Evolutionary conservation across 1,284 basidiomycete species (phyloP), one percentile per base, ranked within the genome.

Genomic region (Austropuccinia psidii): DNA sequence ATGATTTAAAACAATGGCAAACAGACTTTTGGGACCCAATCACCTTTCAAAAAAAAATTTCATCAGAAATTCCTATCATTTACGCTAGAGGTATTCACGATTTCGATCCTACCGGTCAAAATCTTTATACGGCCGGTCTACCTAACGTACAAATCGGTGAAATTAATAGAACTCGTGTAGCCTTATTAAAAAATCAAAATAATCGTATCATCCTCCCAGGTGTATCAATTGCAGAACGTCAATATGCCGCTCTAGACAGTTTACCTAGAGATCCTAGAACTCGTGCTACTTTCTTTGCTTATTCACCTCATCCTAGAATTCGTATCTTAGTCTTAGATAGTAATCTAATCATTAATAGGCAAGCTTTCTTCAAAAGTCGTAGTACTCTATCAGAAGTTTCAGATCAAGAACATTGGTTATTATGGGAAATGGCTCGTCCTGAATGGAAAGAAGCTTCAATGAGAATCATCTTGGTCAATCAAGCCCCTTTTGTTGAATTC

Each of bases 1-100:
- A 77, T 65, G 74, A 77, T 58, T 73, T 77, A 39, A 69, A 74
- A 2, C 76, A 78, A 21, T 78, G 78, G 78, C 78, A 78, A 55
- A 78, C 78, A 15, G 77, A 78, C 52, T 74, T 78, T 21, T 78
- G 74, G 74, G 78, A 78, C 35, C 74, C 76, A 1, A 29, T 78
- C 19, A 78, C 78, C 17, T 73, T 75, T 33, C 69, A 73, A 54
- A 31, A 66, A 3, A 69, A 35, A 27, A 33, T 43, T 58, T 64
- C 29, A 49, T 57, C 54, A 49, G 49, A 74, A 21, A 68, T 75
- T 9, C 78, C 78, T 0, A 69, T 78, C 37, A 41, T 78, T 5
- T 73, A 77, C 21, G 75, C 76, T 3, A 39, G 77, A 1, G 78
- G 78, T 21, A 76, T 77, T 37, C 77, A 78, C 55, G 78, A 78